These are phyloP conservation scores for Syncephalastrum racemosum DNA, from an alignment of 371 early-diverging fungal genomes.

Conservation along the genomic window DNA sequence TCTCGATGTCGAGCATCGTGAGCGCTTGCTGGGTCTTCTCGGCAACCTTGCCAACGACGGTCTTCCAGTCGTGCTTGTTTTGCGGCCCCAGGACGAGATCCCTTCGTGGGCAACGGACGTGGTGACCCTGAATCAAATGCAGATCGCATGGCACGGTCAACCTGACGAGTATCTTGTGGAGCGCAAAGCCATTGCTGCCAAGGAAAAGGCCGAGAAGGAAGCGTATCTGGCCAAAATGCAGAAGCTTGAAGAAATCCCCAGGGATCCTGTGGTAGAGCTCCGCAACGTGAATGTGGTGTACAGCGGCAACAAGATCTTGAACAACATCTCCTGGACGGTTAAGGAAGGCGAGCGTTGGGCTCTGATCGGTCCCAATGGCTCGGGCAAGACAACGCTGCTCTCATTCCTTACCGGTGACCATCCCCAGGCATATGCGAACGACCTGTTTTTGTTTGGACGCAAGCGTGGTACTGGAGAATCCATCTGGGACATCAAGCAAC, in stretches of 20 bases:
- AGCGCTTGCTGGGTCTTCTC: conserved; percentile 37
- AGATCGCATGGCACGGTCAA: conserved; percentile 25
- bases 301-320: conserved; percentile 43
- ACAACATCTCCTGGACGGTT: conserved; percentile 53
- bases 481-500: conserved; percentile 59
- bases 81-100: conserved; percentile 59
- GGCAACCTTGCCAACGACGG: conserved; percentile 28
- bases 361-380: conserved; percentile 56
- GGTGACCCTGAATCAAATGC: conserved; percentile 34
- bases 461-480: conserved; percentile 57
- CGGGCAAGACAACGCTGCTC: conserved; percentile 63
- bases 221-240: conserved; percentile 1
- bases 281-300: conserved; percentile 49
- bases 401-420: conserved; percentile 64
- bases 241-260: neutral
- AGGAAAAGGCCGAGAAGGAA: conserved; percentile 14
- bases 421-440: conserved; percentile 66
- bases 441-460: conserved; percentile 54
- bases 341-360: conserved; percentile 58
- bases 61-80: conserved; percentile 46
- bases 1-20: conserved; percentile 53
- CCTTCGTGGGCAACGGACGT: conserved; percentile 61
- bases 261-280: conserved; percentile 40
- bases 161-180: conserved; percentile 25
- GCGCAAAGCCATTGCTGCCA: conserved; percentile 1